Conservation (phyloP, 345 rosid species). For the Gossypium herbaceum region DNA sequence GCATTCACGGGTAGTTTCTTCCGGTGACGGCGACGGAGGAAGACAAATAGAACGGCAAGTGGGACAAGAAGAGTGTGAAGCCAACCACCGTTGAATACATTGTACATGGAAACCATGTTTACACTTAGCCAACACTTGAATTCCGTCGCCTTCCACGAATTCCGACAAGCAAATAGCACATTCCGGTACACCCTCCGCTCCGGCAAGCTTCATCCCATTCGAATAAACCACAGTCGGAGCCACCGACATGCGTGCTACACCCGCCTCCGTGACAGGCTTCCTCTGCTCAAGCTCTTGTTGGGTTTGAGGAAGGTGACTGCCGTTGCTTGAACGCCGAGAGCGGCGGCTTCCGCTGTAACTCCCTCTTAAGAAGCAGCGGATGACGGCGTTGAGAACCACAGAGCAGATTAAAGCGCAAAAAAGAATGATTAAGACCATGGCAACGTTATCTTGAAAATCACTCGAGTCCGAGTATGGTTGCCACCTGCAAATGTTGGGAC, state of each 20-base stretch:
- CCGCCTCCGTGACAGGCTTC: conserved; percentile 27
- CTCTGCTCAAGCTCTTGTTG: conserved; percentile 20
- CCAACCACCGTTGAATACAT: conserved; percentile 66
- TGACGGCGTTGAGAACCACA: conserved; percentile 51
- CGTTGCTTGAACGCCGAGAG: neutral
- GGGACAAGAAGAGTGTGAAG: conserved; percentile 66
- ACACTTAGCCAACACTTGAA: conserved; percentile 55
- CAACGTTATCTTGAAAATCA: conserved; percentile 50
- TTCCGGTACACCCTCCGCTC: conserved; percentile 44
- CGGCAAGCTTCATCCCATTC: conserved; percentile 37
- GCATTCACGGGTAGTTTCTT: neutral
- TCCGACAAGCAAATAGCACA: conserved; percentile 78
- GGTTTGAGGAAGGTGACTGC: conserved; percentile 9
- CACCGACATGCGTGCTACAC: conserved; percentile 14
- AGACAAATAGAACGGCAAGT: conserved; percentile 60
- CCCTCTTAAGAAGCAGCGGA: conserved; percentile 56
- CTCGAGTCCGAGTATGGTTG: conserved; percentile 37
- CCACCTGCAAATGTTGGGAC: conserved; percentile 37
- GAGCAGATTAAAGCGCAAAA: conserved; percentile 57
- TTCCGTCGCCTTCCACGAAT: conserved; percentile 53
- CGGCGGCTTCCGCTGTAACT: neutral
- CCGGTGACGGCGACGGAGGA: neutral
- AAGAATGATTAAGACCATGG: conserved; percentile 44
- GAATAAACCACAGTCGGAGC: conserved; percentile 40
- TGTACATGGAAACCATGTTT: conserved; percentile 70